Conservation (phyloP, 140 eudicot species). For the Stevia rebaudiana region DNA sequence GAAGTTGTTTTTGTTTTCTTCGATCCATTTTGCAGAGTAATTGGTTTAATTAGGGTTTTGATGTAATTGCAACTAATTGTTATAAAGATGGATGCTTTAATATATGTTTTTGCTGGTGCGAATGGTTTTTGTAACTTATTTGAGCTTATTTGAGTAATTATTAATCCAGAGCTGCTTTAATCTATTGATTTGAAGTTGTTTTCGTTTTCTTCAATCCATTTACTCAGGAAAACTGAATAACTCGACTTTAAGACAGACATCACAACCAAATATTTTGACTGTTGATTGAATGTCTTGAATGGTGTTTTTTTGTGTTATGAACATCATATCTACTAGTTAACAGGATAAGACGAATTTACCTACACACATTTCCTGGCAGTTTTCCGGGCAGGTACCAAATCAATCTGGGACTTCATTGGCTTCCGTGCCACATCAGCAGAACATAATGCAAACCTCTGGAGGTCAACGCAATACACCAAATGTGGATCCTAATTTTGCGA, state of each 20-base stretch:
- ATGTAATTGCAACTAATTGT: not conserved
- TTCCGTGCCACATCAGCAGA: constrained; percentile 59
- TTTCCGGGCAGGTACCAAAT: constrained; percentile 56
- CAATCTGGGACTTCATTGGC: constrained; percentile 45
- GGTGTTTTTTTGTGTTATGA: not conserved
- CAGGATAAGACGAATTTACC: constrained; percentile 61
- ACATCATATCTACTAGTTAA: constrained; percentile 16
- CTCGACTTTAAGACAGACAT: not conserved
- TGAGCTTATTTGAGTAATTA: not conserved
- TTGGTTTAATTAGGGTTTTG: constrained; percentile 8
- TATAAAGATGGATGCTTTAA: not conserved
- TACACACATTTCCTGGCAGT: constrained; percentile 49
- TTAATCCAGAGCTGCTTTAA: not conserved
- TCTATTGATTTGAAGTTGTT: no score
- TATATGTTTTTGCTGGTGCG: not conserved
- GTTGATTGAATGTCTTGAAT: no score
- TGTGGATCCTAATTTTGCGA: constrained; percentile 44
- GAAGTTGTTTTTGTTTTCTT: not conserved
- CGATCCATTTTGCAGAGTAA: not conserved
- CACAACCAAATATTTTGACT: not conserved
- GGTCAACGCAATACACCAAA: constrained; percentile 36
- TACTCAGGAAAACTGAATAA: constrained; percentile 16
- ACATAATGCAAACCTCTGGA: constrained; percentile 46
- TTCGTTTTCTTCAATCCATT: no score
- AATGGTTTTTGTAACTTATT: not conserved